Evolutionary conservation across 2,329 filamentous ascomycete genomes (phyloP), one percentile per base, ranked within the genome.

Genomic region (Aspergillus ochraceoroseus): DNA sequence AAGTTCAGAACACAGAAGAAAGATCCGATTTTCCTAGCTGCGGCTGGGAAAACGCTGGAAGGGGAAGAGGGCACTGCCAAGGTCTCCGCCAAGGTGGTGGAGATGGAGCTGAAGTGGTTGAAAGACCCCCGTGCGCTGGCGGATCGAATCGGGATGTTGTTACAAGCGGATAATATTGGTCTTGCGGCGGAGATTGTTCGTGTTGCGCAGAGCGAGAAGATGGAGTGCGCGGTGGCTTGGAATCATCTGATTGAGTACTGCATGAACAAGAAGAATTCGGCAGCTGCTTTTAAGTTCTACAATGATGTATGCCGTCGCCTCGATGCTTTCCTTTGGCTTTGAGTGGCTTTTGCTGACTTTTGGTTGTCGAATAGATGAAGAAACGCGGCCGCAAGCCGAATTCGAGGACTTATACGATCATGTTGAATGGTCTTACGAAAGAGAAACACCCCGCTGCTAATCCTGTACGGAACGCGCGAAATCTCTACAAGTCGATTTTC

Each of bases 371-470:
- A 29, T 19, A 87, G 84, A 96, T 98, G 90, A 98, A 96, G 70
- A 96, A 96, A 68, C 77, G 88, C 46, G 82, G 74, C 4, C 84
- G 94, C 55, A 72, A 76, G 17, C 90, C 92, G 1, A 90, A 89
- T 59, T 76, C 79, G 3, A 77, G 83, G 54, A 95, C 92, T 0
- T 95, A 85, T 59, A 92, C 86, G 12, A 81, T 86, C 43, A 76
- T 96, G 43, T 80, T 98, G 51, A 74, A 78, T 35, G 90, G 88
- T 19, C 79, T 89, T 39, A 76, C 82, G 27, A 66, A 72, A 28
- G 79, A 74, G 1, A 75, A 83, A 30, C 39, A 42, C n/a, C 7
- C 41, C 43, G 65, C 73, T 0, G 70, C 75, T 29, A 62, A 77
- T 19, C 80, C 80, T 33, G 74, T 92, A 4, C 63, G 72, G 40